Conservation (phyloP, 306 rosid species). For the Cucurbita argyrosperma region DNA sequence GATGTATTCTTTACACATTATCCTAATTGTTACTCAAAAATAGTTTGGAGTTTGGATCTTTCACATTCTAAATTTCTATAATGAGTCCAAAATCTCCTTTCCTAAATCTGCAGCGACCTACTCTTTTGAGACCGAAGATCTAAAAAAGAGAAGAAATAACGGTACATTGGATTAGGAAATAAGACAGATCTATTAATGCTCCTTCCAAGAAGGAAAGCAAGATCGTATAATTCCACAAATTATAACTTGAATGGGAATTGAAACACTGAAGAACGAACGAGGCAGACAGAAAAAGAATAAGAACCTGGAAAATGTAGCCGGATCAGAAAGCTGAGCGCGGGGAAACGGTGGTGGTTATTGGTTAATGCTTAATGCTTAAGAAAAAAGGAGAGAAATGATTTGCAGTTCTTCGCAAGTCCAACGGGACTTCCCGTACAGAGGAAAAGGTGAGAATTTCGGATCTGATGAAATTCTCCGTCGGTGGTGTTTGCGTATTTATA, state of each 20-base stretch:
- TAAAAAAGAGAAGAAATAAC: background rate
- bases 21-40: background rate
- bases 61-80: background rate
- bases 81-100: background rate
- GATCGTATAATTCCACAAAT: background rate
- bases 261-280: background rate
- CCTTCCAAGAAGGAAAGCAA: background rate
- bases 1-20: background rate
- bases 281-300: background rate
- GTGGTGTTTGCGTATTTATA: background rate
- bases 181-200: background rate
- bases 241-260: background rate
- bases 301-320: background rate
- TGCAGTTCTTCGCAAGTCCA: background rate
- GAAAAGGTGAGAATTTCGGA: background rate
- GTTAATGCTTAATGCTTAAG: background rate
- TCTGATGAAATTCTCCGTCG: constrained; percentile 1
- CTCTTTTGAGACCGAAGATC: background rate
- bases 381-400: background rate
- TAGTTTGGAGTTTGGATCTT: background rate
- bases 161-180: background rate
- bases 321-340: background rate
- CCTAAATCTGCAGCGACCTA: background rate
- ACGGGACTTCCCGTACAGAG: background rate
- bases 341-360: background rate